Evolutionary conservation across 495 filamentous ascomycete species (phyloP), one percentile per base, ranked within the genome.

Genomic region (Neurospora cerealis): DNA sequence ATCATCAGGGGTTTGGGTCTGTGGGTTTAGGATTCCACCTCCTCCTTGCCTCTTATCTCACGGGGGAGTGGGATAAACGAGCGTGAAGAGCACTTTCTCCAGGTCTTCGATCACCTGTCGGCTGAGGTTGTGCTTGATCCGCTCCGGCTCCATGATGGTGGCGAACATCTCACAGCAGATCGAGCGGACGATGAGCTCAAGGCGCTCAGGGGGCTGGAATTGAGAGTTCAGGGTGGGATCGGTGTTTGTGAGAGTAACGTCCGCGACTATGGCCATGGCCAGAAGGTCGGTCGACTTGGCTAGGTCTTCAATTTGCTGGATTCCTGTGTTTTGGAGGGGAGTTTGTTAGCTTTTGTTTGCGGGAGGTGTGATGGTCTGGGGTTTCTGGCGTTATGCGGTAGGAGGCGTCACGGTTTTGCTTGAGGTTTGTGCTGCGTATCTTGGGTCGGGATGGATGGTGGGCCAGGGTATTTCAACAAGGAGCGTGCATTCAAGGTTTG

Each of bases 21-120:
- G 19, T 70, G 32, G 69, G 34, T 5, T 24, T 40, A 70, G 38
- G 17, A 42, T 5, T 17, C 15, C 40, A 5, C 40, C 4, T 17
- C 15, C 40, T 42, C 40, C 13, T 42, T 17, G 39, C 39, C 11
- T 40, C 39, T 40, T 36, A 36, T 38, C 24, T 4, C 3, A 10
- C 10, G 74, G 74, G 8, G 74, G 76, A 24, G 77, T 80, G 28
- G 79, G 79, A 37, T 78, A 81, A 3, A 75, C 44, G 17, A 73
- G 69, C 66, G 75, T 75, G 39, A 81, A 80, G 9, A 81, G 73
- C 11, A 76, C 73, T 7, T 73, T 44, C 70, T 78, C 72, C 28
- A 81, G 69, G 10, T 72, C 32, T 9, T 38, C 28, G 1, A 81
- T 48, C 44, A 21, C 44, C 8, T 48, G 44, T 21, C 3, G 44